Evolutionary conservation across 2,329 filamentous ascomycete genomes (phyloP).

Genomic region (Pseudonectria buxi): DNA sequence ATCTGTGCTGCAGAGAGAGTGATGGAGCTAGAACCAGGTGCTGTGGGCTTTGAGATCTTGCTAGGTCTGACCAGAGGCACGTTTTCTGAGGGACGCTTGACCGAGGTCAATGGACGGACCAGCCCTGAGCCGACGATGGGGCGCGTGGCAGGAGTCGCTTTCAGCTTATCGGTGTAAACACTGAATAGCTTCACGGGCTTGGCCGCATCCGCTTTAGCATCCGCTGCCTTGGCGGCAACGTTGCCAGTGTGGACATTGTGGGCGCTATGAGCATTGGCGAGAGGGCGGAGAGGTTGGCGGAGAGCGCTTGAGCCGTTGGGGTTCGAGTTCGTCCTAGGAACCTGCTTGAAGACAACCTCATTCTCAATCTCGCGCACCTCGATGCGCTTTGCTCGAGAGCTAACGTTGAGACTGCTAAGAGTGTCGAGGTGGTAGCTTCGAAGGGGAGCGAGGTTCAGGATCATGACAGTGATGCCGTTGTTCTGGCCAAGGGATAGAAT

Average conservation of each 20-base stretch:
- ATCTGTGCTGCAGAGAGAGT: constrained; percentile 67
- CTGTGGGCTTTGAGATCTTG: constrained; percentile 33
- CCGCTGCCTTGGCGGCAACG: constrained; percentile 31
- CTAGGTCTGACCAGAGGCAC: constrained; percentile 36
- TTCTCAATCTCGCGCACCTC: constrained; percentile 95
- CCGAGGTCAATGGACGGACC: constrained; percentile 24
- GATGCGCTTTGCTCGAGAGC: constrained; percentile 91
- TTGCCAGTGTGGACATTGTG: constrained; percentile 64
- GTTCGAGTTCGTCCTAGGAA: constrained; percentile 47
- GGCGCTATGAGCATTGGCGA: constrained; percentile 69
- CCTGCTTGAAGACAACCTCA: constrained; percentile 79
- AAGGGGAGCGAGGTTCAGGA: constrained; percentile 87
- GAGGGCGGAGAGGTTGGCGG: constrained; percentile 72
- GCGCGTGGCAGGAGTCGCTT: constrained; percentile 31
- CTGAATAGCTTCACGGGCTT: constrained; percentile 80
- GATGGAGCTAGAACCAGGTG: constrained; percentile 26
- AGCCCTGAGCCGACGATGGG: constrained; percentile 29
- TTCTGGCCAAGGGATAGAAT: constrained; percentile 91
- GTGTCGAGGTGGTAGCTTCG: constrained; percentile 91
- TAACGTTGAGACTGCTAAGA: constrained; percentile 87
- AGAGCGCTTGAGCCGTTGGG: constrained; percentile 34
- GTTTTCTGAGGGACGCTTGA: constrained; percentile 39
- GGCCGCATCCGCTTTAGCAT: constrained; percentile 41
- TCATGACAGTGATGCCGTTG: constrained; percentile 93
- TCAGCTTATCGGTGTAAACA: constrained; percentile 73